Evolutionary conservation across 441 rosid genomes (phyloP).

Genomic region (Corymbia citriodora): DNA sequence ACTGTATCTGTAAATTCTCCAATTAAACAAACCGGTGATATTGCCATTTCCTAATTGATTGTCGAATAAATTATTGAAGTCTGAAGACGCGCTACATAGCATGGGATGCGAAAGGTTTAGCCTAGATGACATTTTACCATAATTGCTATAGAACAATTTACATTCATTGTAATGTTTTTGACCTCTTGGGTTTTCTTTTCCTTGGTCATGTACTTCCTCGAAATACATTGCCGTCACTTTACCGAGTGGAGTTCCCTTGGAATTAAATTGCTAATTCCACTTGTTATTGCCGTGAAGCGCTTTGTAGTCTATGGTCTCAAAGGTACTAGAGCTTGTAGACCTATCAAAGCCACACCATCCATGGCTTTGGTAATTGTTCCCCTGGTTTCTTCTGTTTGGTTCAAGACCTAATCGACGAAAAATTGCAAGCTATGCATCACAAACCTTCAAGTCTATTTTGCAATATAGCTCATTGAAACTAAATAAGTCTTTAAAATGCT

Average conservation of each 20-base stretch:
- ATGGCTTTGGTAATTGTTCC: neutral
- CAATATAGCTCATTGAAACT: no score
- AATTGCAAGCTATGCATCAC: neutral
- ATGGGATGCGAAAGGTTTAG: accelerated
- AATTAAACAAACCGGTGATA: neutral
- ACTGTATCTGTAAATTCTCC: accelerated
- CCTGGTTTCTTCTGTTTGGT: neutral
- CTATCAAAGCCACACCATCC: neutral
- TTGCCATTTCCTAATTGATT: neutral
- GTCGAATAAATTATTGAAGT: neutral
- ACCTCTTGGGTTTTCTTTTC: neutral
- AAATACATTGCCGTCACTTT: neutral
- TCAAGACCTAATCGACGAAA: accelerated
- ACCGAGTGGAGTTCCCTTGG: neutral
- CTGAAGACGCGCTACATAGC: neutral
- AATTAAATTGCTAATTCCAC: neutral
- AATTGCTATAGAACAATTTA: neutral
- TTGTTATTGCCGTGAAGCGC: neutral
- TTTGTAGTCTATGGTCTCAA: neutral
- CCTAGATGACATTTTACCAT: neutral
- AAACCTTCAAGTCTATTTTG: no score
- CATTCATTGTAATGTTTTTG: neutral
- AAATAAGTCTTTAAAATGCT: no score
- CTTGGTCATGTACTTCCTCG: neutral
- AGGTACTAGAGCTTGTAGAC: neutral